Conservation (phyloP, 2,329 filamentous ascomycete species). For the Claviceps pazoutovae region DNA sequence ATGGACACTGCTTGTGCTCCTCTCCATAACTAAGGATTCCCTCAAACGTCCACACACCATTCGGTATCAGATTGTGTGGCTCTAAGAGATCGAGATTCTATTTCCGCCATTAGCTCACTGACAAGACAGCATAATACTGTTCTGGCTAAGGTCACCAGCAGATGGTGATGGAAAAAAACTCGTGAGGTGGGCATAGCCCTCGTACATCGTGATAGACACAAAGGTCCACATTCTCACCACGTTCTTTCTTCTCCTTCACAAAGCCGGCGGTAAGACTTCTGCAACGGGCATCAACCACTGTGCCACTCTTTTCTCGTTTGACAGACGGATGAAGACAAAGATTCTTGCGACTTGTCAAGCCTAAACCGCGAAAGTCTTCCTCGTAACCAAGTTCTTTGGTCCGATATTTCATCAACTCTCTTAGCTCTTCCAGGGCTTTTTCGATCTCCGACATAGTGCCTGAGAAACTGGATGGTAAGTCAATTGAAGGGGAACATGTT, state of each 20-base stretch:
- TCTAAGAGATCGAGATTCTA: conserved; percentile 89
- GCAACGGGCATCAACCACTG: conserved; percentile 88
- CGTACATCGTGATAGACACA: conserved; percentile 88
- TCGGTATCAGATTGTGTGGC: conserved; percentile 84
- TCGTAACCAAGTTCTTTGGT: conserved; percentile 74
- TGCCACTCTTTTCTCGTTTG: conserved; percentile 88
- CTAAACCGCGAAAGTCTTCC: conserved; percentile 87
- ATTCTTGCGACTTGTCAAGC: conserved; percentile 92
- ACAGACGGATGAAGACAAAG: conserved; percentile 92
- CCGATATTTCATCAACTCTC: conserved; percentile 89
- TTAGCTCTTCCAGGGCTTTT: conserved; percentile 84
- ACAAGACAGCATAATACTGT: not conserved
- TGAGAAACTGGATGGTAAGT: conserved; percentile 13
- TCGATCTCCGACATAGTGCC: conserved; percentile 99
- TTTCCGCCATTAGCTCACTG: not conserved
- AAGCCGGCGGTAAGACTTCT: conserved; percentile 92
- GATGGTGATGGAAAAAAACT: not conserved
- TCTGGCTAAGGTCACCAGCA: not conserved
- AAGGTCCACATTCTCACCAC: conserved; percentile 83
- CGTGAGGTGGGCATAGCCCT: not conserved
- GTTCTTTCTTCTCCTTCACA: conserved; percentile 93
- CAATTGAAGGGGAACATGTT: not conserved
- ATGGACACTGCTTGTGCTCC: conserved; percentile 91
- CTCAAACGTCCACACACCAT: conserved; percentile 92
- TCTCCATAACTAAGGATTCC: conserved; percentile 81